A percentile compares a stretch with the other conserved stretches of the same genome.
phyloP scores from a whole-genome alignment of 2,329 filamentous ascomycete species.

The Calcarisporium arbuscula region DNA sequence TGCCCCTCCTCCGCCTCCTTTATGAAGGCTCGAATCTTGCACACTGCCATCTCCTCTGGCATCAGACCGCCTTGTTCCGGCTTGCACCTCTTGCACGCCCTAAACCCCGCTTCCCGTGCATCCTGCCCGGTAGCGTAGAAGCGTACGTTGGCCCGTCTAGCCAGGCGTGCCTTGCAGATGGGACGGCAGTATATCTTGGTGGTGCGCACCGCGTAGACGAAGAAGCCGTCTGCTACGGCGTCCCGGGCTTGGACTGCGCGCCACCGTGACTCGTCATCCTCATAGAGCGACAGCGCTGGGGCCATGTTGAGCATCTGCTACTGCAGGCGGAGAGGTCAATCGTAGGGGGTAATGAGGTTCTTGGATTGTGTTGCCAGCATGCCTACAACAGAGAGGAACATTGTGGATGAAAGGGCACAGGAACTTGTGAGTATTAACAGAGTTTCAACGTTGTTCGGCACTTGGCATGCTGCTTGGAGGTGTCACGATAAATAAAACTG shows the following conservation, averaged over 20 bases:
- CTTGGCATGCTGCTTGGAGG: too few species aligned
- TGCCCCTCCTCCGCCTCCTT: conserved; percentile 13
- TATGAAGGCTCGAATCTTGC: conserved; percentile 30
- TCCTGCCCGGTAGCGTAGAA: conserved; percentile 42
- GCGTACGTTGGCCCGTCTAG: conserved; percentile 52
- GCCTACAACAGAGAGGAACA: too few species aligned
- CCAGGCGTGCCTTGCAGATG: conserved; percentile 53
- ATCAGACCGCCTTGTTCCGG: conserved; percentile 33
- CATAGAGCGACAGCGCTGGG: conserved; percentile 12
- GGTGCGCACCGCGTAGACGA: conserved; percentile 37
- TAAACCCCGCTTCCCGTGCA: conserved; percentile 42
- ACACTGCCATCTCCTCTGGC: conserved; percentile 37
- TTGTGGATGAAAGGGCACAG: too few species aligned
- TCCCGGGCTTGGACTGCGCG: conserved; percentile 28
- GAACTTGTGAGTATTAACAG: too few species aligned
- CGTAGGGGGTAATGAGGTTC: too few species aligned
- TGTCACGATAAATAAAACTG: too few species aligned
- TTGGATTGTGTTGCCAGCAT: too few species aligned
- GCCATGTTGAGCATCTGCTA: conserved; percentile 1
- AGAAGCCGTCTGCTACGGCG: conserved; percentile 28
- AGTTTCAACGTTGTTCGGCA: too few species aligned
- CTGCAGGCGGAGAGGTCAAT: too few species aligned
- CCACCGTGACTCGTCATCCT: conserved; percentile 28
- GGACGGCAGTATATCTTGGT: conserved; percentile 54
- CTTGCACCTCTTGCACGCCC: conserved; percentile 53